Percentiles rank a stretch among this genome's conserved stretches.
Evolutionary conservation across 2,329 filamentous ascomycete genomes (phyloP).

Genomic region (Ophiostoma novo-ulmi): DNA sequence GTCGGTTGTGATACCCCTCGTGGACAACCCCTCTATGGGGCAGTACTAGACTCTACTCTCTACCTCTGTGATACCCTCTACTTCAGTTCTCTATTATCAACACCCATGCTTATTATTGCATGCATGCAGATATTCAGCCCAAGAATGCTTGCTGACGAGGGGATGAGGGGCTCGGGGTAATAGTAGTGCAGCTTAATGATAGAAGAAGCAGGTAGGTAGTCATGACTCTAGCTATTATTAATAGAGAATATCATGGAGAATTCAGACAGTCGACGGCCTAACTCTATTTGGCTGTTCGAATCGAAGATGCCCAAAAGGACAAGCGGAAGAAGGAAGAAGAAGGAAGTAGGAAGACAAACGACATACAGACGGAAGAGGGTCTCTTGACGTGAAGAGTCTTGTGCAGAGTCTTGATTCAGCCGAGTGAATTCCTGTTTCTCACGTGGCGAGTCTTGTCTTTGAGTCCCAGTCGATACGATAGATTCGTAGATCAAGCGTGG

Average conservation of each 20-base stretch:
- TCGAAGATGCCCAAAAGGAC: neutral
- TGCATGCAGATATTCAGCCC: neutral
- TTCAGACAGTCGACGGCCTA: neutral
- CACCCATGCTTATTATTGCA: neutral
- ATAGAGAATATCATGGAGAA: neutral
- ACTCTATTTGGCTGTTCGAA: slow-evolving; percentile 5
- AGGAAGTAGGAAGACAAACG: neutral
- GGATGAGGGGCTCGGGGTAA: neutral
- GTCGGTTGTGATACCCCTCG: slow-evolving; percentile 15
- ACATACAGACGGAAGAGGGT: neutral
- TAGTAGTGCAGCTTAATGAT: neutral
- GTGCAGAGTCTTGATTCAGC: neutral
- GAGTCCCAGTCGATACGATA: too few relatives aligned
- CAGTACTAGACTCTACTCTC: neutral
- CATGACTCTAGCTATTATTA: neutral
- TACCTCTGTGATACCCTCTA: neutral
- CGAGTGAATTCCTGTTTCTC: neutral
- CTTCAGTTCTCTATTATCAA: neutral
- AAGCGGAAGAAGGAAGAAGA: neutral
- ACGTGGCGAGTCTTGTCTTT: neutral
- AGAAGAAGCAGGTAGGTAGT: neutral
- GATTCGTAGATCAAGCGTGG: neutral
- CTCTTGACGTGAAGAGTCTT: neutral
- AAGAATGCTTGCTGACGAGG: neutral
- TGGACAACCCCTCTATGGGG: slow-evolving; percentile 3